phyloP scores from a whole-genome alignment of 805 yeast genomes.

The Yamadazyma laniorum region DNA sequence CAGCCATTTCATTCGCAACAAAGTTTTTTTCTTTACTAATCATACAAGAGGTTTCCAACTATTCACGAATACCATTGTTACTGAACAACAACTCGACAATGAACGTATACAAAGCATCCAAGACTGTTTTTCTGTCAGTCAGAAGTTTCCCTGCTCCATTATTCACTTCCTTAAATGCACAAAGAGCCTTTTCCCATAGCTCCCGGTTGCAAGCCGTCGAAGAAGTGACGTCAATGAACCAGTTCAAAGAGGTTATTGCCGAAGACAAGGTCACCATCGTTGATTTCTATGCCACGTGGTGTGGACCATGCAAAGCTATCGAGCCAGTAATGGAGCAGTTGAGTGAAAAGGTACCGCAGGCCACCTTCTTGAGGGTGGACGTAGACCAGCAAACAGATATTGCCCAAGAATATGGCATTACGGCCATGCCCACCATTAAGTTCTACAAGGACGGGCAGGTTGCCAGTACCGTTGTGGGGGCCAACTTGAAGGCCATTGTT shows the following conservation, averaged over 20 bases:
- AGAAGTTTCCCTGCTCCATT: too few species aligned
- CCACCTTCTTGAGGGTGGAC: slow-evolving; percentile 66
- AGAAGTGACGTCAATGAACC: slow-evolving; percentile 27
- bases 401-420: slow-evolving; percentile 58
- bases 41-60: too few species aligned
- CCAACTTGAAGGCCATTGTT: slow-evolving; percentile 45
- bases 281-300: slow-evolving; percentile 46
- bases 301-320: slow-evolving; percentile 45
- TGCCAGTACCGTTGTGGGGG: slow-evolving; percentile 63
- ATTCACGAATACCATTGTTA: too few species aligned
- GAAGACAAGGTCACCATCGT: slow-evolving; percentile 31
- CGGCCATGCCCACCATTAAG: slow-evolving; percentile 77
- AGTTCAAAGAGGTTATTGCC: slow-evolving; percentile 24
- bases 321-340: slow-evolving; percentile 37
- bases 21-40: too few species aligned
- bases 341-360: slow-evolving; percentile 42
- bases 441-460: slow-evolving; percentile 60
- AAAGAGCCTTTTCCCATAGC: slow-evolving; percentile 2
- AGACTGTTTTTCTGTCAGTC: too few species aligned
- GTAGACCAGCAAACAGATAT: slow-evolving; percentile 63
- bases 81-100: too few species aligned
- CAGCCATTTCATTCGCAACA: too few species aligned
- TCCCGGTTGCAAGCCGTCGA: slow-evolving; percentile 18
- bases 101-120: too few species aligned
- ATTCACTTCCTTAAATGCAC: too few species aligned